Evolutionary conservation across 805 yeast species (phyloP), one percentile per base, ranked within the genome.

Genomic region (Teunomyces panamensis): DNA sequence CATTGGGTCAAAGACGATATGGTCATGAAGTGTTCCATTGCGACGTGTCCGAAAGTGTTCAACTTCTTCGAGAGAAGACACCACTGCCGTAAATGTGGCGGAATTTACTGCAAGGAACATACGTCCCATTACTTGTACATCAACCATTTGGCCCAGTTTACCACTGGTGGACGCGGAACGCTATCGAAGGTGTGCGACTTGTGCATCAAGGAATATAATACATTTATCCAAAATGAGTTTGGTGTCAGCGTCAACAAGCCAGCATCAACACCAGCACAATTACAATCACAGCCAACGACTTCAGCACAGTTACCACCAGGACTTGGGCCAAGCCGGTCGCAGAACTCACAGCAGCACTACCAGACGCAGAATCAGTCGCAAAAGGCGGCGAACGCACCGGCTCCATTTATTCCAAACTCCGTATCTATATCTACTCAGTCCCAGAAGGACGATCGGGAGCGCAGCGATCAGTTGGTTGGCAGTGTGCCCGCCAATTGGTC

Each of bases 81-180:
- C 60, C 96, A 87, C 69, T 87, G 96, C 62, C 78, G 96, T 46
- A 84, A 84, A 61, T 87, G 96, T 64, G 96, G 96, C 32, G 89
- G 86, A 35, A 79, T 87, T 16, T 87, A 80, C 58, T 87, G 96
- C 64, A 80, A 81, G 30, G 81, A 78, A 50, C 91, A 88, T 64
- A 75, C 84, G 3, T 69, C 77, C 6, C 84, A 81, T 56, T 71
- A 71, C 69, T 62, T 80, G 52, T 74, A 82, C 67, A 71, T 80
- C 59, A 71, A 83, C 60, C 69, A 76, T 57, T 63, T 79, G 65
- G 81, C 94, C 30, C 81, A 80, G 53, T 83, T 82, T 53, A 77
- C 83, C 56, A 80, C 85, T 46, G 89, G 85, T 16, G 83, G 87
- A 5, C 68, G 81, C 45, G 92, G 92, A 3, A 71, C 79, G 10